Evolutionary conservation across 805 yeast genomes (phyloP).

Genomic region (Sungouiozyma intestinalis): DNA sequence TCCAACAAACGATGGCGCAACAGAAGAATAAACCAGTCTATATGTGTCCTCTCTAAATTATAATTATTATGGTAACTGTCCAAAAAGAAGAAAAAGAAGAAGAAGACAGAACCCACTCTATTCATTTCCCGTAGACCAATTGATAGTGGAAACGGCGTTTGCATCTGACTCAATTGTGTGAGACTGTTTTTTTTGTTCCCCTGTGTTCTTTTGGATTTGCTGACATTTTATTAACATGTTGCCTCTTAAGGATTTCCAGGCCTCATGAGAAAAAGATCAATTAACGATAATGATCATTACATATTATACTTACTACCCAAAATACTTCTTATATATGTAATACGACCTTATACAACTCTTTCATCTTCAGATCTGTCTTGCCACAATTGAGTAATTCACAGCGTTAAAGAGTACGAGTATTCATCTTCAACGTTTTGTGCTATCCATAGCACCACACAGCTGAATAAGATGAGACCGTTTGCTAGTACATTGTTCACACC

Average conservation of each 20-base stretch:
- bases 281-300: not conserved
- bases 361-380: not conserved
- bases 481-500: conserved; percentile 82
- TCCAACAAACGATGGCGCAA: not conserved
- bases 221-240: not conserved
- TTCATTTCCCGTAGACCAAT: too few relatives aligned
- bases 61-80: too few relatives aligned
- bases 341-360: not conserved
- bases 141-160: too few relatives aligned
- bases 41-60: too few relatives aligned
- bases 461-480: conserved; percentile 69
- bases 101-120: too few relatives aligned
- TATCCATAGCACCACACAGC: conserved; percentile 85
- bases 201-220: not conserved
- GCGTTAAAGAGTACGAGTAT: conserved; percentile 81
- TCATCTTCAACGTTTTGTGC: conserved; percentile 95
- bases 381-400: conserved; percentile 29
- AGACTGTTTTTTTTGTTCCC: not conserved
- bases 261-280: too few relatives aligned
- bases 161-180: not conserved
- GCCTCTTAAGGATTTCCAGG: not conserved
- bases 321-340: not conserved
- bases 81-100: not conserved
- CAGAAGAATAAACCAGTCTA: not conserved
- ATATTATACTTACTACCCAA: not conserved